phyloP scores from a whole-genome alignment of 768 basidiomycete genomes.

The Pholiota conissans region DNA sequence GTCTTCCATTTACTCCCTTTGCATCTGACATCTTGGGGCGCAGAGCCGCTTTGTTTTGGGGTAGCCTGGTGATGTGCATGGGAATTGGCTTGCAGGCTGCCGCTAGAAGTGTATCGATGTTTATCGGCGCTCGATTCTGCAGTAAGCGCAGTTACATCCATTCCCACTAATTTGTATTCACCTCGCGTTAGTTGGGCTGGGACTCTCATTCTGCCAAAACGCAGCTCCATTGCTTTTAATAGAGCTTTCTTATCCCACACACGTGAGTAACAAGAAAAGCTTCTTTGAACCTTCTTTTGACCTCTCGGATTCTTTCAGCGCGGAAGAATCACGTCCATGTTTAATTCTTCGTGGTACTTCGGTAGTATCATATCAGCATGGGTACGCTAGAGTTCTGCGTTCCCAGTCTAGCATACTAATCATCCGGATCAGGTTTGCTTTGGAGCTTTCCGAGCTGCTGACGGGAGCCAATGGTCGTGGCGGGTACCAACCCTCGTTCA shows the following conservation, averaged over 20 bases:
- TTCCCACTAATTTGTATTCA: conserved; percentile 2
- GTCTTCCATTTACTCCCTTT: conserved; percentile 61
- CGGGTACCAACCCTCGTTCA: conserved; percentile 66
- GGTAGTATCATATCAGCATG: conserved; percentile 66
- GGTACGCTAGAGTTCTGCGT: conserved; percentile 20
- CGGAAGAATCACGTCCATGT: conserved; percentile 61
- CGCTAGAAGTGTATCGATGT: conserved; percentile 45
- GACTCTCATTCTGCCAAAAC: conserved; percentile 60
- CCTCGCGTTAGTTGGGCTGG: conserved; percentile 56
- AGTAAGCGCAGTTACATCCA: conserved; percentile 32
- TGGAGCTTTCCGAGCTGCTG: conserved; percentile 37
- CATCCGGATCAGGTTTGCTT: conserved; percentile 35
- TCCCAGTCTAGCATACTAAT: conserved; percentile 1
- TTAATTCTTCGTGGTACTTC: conserved; percentile 75
- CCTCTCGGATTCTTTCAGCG: conserved; percentile 25
- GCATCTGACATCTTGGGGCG: conserved; percentile 65
- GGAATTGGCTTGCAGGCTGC: conserved; percentile 59
- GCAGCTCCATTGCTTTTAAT: conserved; percentile 64
- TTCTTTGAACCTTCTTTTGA: neutral
- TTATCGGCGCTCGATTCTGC: conserved; percentile 58
- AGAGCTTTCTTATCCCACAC: conserved; percentile 72
- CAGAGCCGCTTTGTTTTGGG: conserved; percentile 56
- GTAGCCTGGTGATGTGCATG: conserved; percentile 61
- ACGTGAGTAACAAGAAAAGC: conserved; percentile 35
- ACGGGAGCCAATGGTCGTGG: conserved; percentile 56